These are phyloP conservation scores for Posidonia oceanica DNA, from an alignment of 116 monocot species.

Conservation along the genomic window DNA sequence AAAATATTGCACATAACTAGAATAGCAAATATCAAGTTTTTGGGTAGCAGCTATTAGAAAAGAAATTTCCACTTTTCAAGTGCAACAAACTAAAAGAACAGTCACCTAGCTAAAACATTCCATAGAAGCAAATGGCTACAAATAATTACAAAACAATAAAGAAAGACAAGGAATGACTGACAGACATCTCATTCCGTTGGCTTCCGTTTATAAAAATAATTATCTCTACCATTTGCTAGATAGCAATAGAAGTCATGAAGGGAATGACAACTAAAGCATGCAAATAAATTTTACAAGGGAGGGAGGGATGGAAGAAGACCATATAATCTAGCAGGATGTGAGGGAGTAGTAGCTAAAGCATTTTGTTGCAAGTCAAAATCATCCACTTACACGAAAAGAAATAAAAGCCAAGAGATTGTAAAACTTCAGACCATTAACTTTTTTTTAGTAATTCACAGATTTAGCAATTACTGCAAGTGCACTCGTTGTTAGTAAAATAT, in stretches of 20 bases:
- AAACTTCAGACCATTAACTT: neutral
- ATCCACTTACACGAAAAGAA: slow-evolving; percentile 17
- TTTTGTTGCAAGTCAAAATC: too few relatives aligned
- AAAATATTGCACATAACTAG: too few relatives aligned
- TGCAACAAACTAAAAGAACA: neutral
- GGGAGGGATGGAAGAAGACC: slow-evolving; percentile 13
- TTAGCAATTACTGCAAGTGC: too few relatives aligned
- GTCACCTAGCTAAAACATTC: neutral
- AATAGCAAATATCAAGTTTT: neutral
- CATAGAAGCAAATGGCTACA: neutral
- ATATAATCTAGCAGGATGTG: slow-evolving; percentile 15
- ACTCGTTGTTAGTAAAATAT: too few relatives aligned
- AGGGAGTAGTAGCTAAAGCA: too few relatives aligned
- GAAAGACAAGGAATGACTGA: neutral
- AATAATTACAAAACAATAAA: neutral
- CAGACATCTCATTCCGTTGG: too few relatives aligned
- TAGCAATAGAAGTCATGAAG: too few relatives aligned
- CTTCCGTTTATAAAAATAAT: too few relatives aligned
- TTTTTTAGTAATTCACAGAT: too few relatives aligned
- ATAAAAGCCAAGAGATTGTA: neutral
- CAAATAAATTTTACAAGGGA: neutral
- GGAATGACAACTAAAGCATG: neutral
- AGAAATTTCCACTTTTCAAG: slow-evolving; percentile 1
- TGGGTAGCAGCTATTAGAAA: neutral
- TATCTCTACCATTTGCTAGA: too few relatives aligned